These are phyloP conservation scores for Jamesozyma spencerorum DNA, from an alignment of 805 yeast genomes.

Conservation along the genomic window DNA sequence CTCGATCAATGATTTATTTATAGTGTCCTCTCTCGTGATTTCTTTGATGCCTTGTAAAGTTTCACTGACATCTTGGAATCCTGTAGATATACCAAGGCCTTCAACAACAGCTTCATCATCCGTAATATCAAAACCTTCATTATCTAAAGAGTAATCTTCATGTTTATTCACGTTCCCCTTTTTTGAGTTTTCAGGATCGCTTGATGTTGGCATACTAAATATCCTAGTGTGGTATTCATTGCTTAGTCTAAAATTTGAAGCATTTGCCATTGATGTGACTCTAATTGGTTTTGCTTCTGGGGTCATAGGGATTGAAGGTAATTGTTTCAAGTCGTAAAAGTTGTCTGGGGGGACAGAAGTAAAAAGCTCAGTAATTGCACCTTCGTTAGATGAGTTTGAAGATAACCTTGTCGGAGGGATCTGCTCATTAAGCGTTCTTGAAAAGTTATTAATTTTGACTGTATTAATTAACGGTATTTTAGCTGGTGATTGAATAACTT, in stretches of 20 bases:
- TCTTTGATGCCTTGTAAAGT: background rate
- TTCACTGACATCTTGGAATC: background rate
- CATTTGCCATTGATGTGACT: background rate
- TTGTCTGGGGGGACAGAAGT: conserved; percentile 14
- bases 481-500: conserved; percentile 17
- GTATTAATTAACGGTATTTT: conserved; percentile 23
- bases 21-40: background rate
- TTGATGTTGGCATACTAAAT: conserved; percentile 21
- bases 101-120: background rate
- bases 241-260: background rate
- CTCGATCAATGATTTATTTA: background rate
- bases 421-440: background rate
- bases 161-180: too few relatives aligned
- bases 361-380: conserved; percentile 14
- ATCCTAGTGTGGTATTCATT: conserved; percentile 15
- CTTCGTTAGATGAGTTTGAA: conserved; percentile 22
- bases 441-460: conserved; percentile 18
- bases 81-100: background rate
- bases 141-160: too few relatives aligned
- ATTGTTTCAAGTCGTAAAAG: conserved; percentile 11
- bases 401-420: conserved; percentile 15
- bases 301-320: background rate
- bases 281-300: conserved; percentile 2
- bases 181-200: too few relatives aligned
- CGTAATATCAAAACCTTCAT: background rate